phyloP scores from a whole-genome alignment of 2,329 filamentous ascomycete genomes.

The Pseudocercospora crystallina region DNA sequence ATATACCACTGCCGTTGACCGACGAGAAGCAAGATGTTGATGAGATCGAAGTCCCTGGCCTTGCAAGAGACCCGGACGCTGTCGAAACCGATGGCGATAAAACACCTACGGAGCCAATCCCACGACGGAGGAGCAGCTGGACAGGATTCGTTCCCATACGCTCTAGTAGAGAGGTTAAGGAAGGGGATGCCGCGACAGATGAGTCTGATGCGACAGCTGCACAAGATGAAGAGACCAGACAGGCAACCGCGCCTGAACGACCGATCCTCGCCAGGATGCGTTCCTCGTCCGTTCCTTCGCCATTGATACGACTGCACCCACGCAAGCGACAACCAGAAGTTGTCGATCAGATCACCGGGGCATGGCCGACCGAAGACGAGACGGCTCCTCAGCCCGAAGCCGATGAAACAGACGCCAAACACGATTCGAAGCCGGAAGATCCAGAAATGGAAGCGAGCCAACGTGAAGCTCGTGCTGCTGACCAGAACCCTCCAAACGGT shows the following conservation, averaged over 20 bases:
- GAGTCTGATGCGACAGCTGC: constrained; percentile 8
- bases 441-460: not conserved
- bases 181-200: constrained; percentile 10
- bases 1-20: constrained; percentile 65
- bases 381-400: not conserved
- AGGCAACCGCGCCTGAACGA: too few relatives aligned
- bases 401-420: not conserved
- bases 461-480: not conserved
- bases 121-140: constrained; percentile 26
- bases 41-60: constrained; percentile 77
- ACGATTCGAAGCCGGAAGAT: not conserved
- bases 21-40: constrained; percentile 66
- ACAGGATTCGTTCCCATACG: constrained; percentile 8
- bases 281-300: too few relatives aligned
- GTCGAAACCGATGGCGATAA: constrained; percentile 33
- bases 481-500: not conserved
- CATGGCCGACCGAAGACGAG: not conserved
- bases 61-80: constrained; percentile 65
- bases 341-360: too few relatives aligned
- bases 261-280: too few relatives aligned
- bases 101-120: constrained; percentile 21
- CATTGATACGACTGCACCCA: too few relatives aligned
- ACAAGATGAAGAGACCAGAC: constrained; percentile 7
- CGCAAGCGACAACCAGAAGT: too few relatives aligned
- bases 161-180: constrained; percentile 8